These are phyloP conservation scores for Priceomyces haplophilus DNA, from an alignment of 805 yeast genomes.

Conservation along the genomic window DNA sequence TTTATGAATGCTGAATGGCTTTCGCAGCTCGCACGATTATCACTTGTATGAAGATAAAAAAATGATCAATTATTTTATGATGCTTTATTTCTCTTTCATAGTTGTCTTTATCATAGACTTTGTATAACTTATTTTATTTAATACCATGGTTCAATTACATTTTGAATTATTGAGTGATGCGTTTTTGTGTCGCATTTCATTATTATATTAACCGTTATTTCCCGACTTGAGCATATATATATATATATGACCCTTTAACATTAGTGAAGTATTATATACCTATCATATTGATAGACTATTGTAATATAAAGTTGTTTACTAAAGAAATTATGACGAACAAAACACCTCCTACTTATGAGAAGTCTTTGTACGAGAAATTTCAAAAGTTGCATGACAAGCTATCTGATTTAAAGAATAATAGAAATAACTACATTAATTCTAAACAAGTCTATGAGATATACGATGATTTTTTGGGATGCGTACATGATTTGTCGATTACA, in stretches of 20 bases:
- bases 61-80: background rate
- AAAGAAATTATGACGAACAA: conserved; percentile 8
- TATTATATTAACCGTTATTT: background rate
- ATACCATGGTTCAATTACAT: background rate
- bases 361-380: conserved; percentile 28
- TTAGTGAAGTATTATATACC: background rate
- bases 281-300: background rate
- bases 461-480: conserved; percentile 51
- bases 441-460: conserved; percentile 63
- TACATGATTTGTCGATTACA: conserved; percentile 51
- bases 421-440: conserved; percentile 62
- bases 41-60: background rate
- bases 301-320: background rate
- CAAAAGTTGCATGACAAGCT: conserved; percentile 24
- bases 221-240: background rate
- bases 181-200: conserved; percentile 3
- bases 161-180: background rate
- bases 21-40: background rate
- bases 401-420: conserved; percentile 52
- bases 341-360: conserved; percentile 36
- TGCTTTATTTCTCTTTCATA: conserved; percentile 2
- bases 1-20: background rate
- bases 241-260: background rate
- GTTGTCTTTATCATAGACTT: conserved; percentile 1
- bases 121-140: conserved; percentile 3